Percentiles rank a stretch among this genome's conserved stretches.
These are phyloP conservation scores for Boletus tomentosulus DNA, from an alignment of 768 basidiomycete genomes.

Conservation along the genomic window DNA sequence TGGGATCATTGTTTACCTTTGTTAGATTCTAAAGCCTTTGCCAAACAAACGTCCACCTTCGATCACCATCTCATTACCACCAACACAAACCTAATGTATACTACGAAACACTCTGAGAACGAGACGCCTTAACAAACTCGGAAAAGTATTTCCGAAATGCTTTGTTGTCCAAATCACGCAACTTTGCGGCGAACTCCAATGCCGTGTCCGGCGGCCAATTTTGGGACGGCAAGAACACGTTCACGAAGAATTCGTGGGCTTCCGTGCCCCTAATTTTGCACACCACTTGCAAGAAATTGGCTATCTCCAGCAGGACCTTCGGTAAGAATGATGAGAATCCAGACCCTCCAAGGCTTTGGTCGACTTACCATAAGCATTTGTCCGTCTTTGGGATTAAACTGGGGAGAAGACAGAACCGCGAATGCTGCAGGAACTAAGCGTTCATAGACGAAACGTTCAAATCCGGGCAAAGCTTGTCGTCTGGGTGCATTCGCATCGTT, in stretches of 20 bases:
- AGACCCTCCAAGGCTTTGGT: background rate
- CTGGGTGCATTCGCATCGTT: slow-evolving; percentile 32
- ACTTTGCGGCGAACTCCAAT: slow-evolving; percentile 70
- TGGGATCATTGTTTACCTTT: slow-evolving; percentile 26
- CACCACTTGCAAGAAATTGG: slow-evolving; percentile 75
- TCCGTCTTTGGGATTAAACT: slow-evolving; percentile 87
- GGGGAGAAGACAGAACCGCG: slow-evolving; percentile 68
- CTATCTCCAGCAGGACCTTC: slow-evolving; percentile 88
- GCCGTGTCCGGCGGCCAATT: slow-evolving; percentile 80
- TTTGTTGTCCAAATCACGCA: slow-evolving; percentile 71
- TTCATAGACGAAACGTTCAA: slow-evolving; percentile 90
- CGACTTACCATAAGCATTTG: slow-evolving; percentile 73
- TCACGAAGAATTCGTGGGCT: slow-evolving; percentile 74
- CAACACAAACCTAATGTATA: slow-evolving; percentile 10
- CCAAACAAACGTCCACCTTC: slow-evolving; percentile 22
- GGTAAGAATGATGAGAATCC: background rate
- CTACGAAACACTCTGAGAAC: slow-evolving; percentile 51
- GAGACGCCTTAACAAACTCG: slow-evolving; percentile 74
- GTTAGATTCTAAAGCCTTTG: slow-evolving; percentile 32
- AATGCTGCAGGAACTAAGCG: slow-evolving; percentile 80
- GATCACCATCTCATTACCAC: background rate
- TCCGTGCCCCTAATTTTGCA: slow-evolving; percentile 76
- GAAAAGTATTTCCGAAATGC: slow-evolving; percentile 83
- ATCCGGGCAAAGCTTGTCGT: slow-evolving; percentile 65
- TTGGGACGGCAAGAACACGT: slow-evolving; percentile 82